Conservation (phyloP, 257 asterid genomes). For the Leonotis leonurus region DNA sequence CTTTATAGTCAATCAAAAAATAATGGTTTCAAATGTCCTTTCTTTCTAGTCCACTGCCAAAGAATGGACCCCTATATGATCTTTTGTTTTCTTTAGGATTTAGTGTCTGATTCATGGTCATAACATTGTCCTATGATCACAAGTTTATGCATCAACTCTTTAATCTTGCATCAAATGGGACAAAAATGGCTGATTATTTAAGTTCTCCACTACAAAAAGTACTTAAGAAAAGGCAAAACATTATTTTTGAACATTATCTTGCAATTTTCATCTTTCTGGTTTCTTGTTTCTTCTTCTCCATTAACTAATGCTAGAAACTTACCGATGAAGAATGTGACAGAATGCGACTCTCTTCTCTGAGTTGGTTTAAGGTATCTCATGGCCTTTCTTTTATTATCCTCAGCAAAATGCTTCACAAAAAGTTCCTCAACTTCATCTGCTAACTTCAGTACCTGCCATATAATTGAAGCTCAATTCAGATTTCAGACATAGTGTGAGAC, state of each 20-base stretch:
- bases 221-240: conserved; percentile 4
- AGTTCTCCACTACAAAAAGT: conserved; percentile 13
- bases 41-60: conserved; percentile 33
- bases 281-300: not conserved
- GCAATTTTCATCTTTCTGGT: not conserved
- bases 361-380: conserved; percentile 88
- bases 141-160: not conserved
- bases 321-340: conserved; percentile 79
- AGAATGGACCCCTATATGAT: conserved; percentile 27
- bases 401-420: conserved; percentile 66
- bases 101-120: conserved; percentile 44
- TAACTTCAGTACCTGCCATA: conserved; percentile 56
- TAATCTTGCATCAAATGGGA: not conserved
- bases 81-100: conserved; percentile 8
- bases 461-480: not conserved
- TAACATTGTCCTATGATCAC: conserved; percentile 18
- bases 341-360: conserved; percentile 67
- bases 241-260: conserved; percentile 22
- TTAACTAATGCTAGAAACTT: conserved; percentile 24
- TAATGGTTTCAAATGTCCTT: conserved; percentile 26
- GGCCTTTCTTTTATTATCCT: conserved; percentile 70
- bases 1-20: conserved; percentile 17
- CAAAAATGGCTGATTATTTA: conserved; percentile 1
- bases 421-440: conserved; percentile 84
- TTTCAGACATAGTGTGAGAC: conserved; percentile 28